Conservation (phyloP, 2,329 filamentous ascomycete species). For the Colletotrichum tanaceti region DNA sequence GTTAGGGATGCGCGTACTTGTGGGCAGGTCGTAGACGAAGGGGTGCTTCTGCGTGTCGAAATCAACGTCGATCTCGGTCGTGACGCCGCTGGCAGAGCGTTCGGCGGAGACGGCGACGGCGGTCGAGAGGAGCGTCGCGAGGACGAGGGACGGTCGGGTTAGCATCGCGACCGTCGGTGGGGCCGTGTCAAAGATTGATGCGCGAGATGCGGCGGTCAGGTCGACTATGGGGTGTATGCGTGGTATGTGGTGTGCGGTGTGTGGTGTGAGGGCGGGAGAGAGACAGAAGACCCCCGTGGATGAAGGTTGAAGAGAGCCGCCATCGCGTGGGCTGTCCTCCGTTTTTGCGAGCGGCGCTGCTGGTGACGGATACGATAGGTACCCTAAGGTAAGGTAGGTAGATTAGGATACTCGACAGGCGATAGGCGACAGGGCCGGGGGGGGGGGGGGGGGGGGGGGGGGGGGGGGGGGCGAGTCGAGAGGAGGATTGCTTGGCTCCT, state of each 20-base stretch:
- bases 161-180: slow-evolving; percentile 1
- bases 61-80: slow-evolving; percentile 28
- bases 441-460: no score
- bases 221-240: no score
- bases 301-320: background rate
- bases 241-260: no score
- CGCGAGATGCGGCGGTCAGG: background rate
- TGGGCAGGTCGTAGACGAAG: slow-evolving; percentile 26
- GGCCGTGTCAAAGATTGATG: no score
- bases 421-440: no score
- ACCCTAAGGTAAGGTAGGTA: no score
- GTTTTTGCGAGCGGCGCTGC: background rate
- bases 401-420: slow-evolving; percentile 1
- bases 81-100: slow-evolving; percentile 18
- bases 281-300: background rate
- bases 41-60: slow-evolving; percentile 28
- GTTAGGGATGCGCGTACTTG: background rate
- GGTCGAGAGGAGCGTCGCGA: slow-evolving; percentile 3
- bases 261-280: background rate
- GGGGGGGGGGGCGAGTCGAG: no score
- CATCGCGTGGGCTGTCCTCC: slow-evolving; percentile 4
- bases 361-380: background rate
- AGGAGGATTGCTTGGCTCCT: slow-evolving; percentile 1
- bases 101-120: slow-evolving; percentile 13
- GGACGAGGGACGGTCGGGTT: background rate